A percentile compares a stretch with the other conserved stretches of the same genome.
phyloP scores from a whole-genome alignment of 2,329 filamentous ascomycete genomes.

The Monosporascus ibericus region DNA sequence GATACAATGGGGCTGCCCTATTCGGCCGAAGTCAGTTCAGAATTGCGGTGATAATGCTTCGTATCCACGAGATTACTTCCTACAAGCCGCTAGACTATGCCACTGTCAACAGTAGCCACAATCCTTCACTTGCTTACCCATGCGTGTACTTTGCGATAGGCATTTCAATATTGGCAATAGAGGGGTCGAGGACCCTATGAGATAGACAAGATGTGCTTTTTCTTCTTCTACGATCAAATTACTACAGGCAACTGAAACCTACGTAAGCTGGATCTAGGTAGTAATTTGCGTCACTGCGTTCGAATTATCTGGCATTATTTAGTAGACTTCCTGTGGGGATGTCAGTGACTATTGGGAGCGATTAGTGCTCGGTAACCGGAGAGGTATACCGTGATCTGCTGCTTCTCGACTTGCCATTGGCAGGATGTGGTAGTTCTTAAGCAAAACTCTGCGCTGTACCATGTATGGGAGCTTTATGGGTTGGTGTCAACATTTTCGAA shows the following conservation, averaged over 20 bases:
- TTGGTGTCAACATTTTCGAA: not conserved
- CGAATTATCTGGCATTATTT: too few relatives aligned
- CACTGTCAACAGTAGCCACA: not conserved
- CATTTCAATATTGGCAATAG: too few relatives aligned
- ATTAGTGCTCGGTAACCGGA: too few relatives aligned
- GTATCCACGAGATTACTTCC: not conserved
- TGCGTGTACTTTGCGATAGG: not conserved
- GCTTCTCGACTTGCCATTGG: too few relatives aligned
- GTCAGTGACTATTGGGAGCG: too few relatives aligned
- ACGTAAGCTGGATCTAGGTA: not conserved
- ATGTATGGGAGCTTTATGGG: not conserved
- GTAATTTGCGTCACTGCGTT: too few relatives aligned
- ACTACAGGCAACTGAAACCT: not conserved
- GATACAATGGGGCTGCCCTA: slow-evolving; percentile 4
- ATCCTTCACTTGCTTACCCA: not conserved
- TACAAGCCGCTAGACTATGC: not conserved
- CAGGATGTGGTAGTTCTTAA: not conserved
- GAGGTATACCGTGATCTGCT: too few relatives aligned
- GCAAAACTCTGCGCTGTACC: too few relatives aligned
- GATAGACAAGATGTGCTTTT: not conserved
- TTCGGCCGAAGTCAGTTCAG: slow-evolving; percentile 3
- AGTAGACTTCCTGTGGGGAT: too few relatives aligned
- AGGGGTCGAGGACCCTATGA: not conserved
- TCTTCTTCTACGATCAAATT: not conserved
- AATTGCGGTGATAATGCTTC: not conserved